Conservation (phyloP, 768 basidiomycete genomes). For the Mycena pura region DNA sequence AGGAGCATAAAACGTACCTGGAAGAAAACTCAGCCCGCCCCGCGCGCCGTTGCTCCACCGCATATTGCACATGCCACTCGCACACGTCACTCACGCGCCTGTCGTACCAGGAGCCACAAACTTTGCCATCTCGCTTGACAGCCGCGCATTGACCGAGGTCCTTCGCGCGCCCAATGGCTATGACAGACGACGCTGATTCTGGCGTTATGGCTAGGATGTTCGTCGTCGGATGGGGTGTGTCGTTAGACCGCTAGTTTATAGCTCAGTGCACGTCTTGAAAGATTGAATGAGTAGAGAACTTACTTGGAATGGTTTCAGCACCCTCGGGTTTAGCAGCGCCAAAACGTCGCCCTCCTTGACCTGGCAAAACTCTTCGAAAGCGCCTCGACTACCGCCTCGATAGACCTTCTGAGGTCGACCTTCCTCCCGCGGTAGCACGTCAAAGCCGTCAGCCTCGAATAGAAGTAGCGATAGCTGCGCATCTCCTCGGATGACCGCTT, state of each 20-base stretch:
- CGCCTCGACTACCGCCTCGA: conserved; percentile 89
- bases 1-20: conserved; percentile 58
- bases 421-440: conserved; percentile 59
- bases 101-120: conserved; percentile 91
- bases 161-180: conserved; percentile 82
- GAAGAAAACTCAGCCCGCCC: conserved; percentile 85
- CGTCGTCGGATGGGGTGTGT: conserved; percentile 75
- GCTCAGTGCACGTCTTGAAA: background rate
- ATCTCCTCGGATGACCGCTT: conserved; percentile 75
- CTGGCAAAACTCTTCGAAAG: conserved; percentile 88
- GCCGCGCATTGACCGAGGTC: conserved; percentile 90
- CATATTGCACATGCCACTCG: conserved; percentile 88
- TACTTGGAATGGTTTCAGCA: conserved; percentile 88
- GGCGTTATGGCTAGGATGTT: conserved; percentile 92
- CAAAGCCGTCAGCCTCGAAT: conserved; percentile 85
- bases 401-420: conserved; percentile 69
- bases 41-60: conserved; percentile 76
- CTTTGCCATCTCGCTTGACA: conserved; percentile 76
- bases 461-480: conserved; percentile 83
- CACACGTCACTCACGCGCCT: conserved; percentile 86
- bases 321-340: conserved; percentile 85
- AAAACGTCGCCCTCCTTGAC: conserved; percentile 90
- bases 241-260: conserved; percentile 47
- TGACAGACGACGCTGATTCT: conserved; percentile 77
- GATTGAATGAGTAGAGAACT: conserved; percentile 23